Evolutionary conservation across 352 stramenopile genomes (phyloP), one percentile per base, ranked within the genome.

Genomic region (Pythium monospermum): DNA sequence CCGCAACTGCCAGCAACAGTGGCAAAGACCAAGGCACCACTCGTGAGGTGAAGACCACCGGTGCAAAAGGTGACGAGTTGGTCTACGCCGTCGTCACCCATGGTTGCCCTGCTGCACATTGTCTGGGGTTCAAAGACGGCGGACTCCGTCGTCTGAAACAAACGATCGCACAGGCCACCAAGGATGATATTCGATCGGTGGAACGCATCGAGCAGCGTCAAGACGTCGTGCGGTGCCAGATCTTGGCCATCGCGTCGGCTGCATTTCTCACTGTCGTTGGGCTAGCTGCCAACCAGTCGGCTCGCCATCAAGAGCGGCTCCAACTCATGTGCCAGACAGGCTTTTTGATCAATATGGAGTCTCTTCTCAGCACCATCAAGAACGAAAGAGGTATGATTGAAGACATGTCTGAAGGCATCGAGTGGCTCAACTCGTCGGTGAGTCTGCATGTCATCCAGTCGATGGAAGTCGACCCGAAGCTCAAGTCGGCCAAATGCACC

Each of bases 381-480:
- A 94, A 92, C 41, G 95, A 98, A 64, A 87, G 97, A 40, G 91
- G 88, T n/a, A 98, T 98, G 95, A 81, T 98, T 3, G 79, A 96
- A 68, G 89, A 97, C 53, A 88, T 97, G 75, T 75, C 73, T 4
- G 87, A 93, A 36, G 87, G 84, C 21, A 57, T 93, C 36, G 65
- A 88, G 43, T 96, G 85, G 87, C 63, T 97, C 8, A 91, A 77
- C 51, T 65, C 51, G 11, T 64, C 67, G 2, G 81, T 97, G 38
- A 88, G 78, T 47, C 74, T 97, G n/a, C 73, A 89, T 33, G 62
- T 94, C 12, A 60, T 84, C 2, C 68, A 84, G 27, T 82, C 73
- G 28, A 68, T 59, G 27, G 71, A 82, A 44, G 47, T 60, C 3
- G 74, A 81, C 22, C 63, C 71, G 4, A 66, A 61, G 30, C 61